Evolutionary conservation across 108 stramenopile species (phyloP).

Genomic region (Cyclotella choctawhatcheeana): DNA sequence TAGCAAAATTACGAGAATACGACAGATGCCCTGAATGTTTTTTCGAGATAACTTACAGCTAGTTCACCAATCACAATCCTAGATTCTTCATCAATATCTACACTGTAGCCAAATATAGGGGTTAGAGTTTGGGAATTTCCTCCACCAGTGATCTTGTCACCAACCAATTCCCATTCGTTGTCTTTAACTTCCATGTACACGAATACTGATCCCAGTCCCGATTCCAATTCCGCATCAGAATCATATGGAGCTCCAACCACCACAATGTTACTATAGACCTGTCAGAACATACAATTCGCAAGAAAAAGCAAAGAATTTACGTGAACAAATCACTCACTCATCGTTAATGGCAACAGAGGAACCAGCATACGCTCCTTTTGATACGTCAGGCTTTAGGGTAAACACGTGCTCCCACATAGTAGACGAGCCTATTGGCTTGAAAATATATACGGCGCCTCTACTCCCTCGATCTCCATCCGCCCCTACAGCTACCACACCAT

Average conservation of each 20-base stretch:
- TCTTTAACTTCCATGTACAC: slow-evolving; percentile 13
- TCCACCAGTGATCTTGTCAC: slow-evolving; percentile 7
- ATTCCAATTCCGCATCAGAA: background rate
- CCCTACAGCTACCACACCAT: slow-evolving; percentile 15
- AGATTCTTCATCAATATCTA: slow-evolving; percentile 25
- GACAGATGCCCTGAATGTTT: too few species aligned
- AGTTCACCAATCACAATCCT: slow-evolving; percentile 4
- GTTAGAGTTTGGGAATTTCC: background rate
- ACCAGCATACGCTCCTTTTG: slow-evolving; percentile 3
- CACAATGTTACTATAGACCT: slow-evolving; percentile 5
- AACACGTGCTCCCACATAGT: slow-evolving; percentile 2
- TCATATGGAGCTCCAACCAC: slow-evolving; percentile 29
- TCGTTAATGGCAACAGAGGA: slow-evolving; percentile 16
- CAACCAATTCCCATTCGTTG: background rate
- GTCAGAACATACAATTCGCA: background rate
- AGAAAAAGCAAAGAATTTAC: background rate
- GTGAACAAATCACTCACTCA: background rate
- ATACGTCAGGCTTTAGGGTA: slow-evolving; percentile 18
- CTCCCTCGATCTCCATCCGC: slow-evolving; percentile 3
- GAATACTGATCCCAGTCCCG: slow-evolving; percentile 9
- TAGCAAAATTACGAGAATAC: too few species aligned
- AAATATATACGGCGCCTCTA: slow-evolving; percentile 18
- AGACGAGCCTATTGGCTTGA: background rate
- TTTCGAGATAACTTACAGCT: background rate
- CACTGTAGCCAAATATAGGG: slow-evolving; percentile 27